Evolutionary conservation across 2,329 filamentous ascomycete genomes (phyloP).

Genomic region (Bertia moriformis): DNA sequence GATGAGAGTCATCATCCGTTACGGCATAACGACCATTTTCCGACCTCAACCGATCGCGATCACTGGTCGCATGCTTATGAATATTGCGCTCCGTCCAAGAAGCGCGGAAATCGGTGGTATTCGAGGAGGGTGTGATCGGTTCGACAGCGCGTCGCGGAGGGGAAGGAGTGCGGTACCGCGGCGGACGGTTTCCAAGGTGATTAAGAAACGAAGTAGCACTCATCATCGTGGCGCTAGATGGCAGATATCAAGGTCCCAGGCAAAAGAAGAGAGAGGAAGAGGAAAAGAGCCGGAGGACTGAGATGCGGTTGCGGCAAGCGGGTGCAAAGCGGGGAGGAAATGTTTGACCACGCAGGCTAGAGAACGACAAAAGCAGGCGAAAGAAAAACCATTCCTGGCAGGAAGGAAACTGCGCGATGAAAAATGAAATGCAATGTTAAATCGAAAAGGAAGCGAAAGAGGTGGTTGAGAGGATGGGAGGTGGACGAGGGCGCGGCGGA

Average conservation of each 20-base stretch:
- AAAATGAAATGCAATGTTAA: conserved; percentile 3
- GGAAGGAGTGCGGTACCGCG: conserved; percentile 26
- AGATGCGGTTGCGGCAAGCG: conserved; percentile 13
- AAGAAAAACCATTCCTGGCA: conserved; percentile 22
- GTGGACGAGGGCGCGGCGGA: conserved; percentile 3
- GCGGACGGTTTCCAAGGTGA: conserved; percentile 17
- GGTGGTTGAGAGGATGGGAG: not conserved
- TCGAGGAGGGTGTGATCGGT: conserved; percentile 22
- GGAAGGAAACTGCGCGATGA: conserved; percentile 4
- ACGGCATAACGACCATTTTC: conserved; percentile 8
- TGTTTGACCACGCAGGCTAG: conserved; percentile 22
- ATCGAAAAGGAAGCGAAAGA: not conserved
- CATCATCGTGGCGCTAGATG: conserved; percentile 14
- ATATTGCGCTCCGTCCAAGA: conserved; percentile 14
- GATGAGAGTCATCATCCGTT: conserved; percentile 3
- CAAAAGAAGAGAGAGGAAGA: conserved; percentile 4
- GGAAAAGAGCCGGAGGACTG: conserved; percentile 7
- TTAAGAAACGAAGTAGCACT: conserved; percentile 20
- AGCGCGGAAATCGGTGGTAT: conserved; percentile 12
- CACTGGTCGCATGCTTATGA: not conserved
- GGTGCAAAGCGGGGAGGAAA: conserved; percentile 23
- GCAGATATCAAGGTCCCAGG: conserved; percentile 3
- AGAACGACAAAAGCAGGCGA: conserved; percentile 18
- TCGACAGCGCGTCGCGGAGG: conserved; percentile 28
- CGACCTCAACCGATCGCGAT: conserved; percentile 3